Evolutionary conservation across 495 filamentous ascomycete species (phyloP).

Genomic region (Amorphotheca resinae): DNA sequence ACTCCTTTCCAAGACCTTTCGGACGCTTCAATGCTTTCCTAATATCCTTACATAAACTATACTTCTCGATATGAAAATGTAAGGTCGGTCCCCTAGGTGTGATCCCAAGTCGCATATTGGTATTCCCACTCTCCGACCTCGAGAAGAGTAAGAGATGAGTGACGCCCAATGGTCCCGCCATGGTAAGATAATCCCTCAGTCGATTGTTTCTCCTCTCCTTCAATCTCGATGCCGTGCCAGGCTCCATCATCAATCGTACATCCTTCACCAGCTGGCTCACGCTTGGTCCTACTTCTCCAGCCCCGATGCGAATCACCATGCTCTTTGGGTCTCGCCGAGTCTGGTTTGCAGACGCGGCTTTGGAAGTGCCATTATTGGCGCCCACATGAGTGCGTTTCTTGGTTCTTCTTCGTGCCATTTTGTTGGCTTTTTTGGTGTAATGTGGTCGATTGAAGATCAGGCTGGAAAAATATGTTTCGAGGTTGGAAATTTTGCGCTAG

Average conservation of each 20-base stretch:
- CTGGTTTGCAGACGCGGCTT: constrained; percentile 5
- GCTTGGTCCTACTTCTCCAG: constrained; percentile 82
- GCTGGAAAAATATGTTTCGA: constrained; percentile 11
- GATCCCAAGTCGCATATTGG: constrained; percentile 78
- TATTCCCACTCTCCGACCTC: constrained; percentile 76
- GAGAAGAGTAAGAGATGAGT: constrained; percentile 93
- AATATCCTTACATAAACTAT: constrained; percentile 86
- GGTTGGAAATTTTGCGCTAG: constrained; percentile 2
- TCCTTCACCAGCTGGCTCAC: constrained; percentile 87
- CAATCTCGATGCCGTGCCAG: constrained; percentile 76
- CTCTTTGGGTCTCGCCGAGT: constrained; percentile 54
- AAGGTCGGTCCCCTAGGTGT: constrained; percentile 87
- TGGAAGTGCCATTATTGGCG: constrained; percentile 43
- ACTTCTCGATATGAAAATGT: constrained; percentile 91
- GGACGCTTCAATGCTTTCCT: constrained; percentile 70
- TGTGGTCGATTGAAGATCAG: constrained; percentile 8
- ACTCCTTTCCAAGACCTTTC: constrained; percentile 68
- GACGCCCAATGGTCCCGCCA: constrained; percentile 91
- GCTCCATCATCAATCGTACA: constrained; percentile 89
- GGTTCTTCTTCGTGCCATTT: constrained; percentile 68
- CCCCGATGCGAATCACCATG: constrained; percentile 97
- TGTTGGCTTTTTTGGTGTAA: constrained; percentile 4
- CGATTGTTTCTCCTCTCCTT: constrained; percentile 84
- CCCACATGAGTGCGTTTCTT: constrained; percentile 85
- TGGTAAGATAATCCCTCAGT: constrained; percentile 83